Conservation (phyloP, 352 stramenopile species). For the Blastocystis sp. region DNA sequence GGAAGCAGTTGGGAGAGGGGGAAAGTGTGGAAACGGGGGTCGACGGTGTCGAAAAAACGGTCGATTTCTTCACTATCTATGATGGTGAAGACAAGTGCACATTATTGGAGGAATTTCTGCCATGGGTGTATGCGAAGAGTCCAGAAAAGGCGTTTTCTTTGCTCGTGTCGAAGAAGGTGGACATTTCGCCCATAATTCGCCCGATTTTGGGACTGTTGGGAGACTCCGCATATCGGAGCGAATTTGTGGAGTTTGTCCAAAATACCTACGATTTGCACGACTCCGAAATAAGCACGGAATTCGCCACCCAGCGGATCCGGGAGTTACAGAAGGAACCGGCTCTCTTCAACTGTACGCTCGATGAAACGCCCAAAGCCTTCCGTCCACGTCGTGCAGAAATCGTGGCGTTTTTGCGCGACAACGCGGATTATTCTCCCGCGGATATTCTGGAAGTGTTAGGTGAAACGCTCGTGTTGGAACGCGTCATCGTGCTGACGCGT, state of each 20-base stretch:
- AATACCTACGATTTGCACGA: not conserved
- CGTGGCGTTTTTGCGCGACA: not conserved
- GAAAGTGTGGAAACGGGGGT: not conserved
- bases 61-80: not conserved
- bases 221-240: not conserved
- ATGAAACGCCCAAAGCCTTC: not conserved
- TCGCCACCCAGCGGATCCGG: not conserved
- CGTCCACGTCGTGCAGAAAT: not conserved
- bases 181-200: not conserved
- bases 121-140: not conserved
- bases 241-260: not conserved
- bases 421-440: not conserved
- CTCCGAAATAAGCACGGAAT: not conserved
- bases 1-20: constrained; percentile 27
- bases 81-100: not conserved
- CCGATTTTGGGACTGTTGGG: not conserved
- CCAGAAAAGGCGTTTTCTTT: not conserved
- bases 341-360: not conserved
- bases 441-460: not conserved
- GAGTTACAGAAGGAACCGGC: not conserved
- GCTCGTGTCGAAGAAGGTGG: not conserved
- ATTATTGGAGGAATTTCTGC: not conserved
- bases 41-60: not conserved
- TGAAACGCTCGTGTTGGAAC: not conserved
- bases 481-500: not conserved